These are phyloP conservation scores for Geosmithia morbida DNA, from an alignment of 2,329 filamentous ascomycete species.

Conservation along the genomic window DNA sequence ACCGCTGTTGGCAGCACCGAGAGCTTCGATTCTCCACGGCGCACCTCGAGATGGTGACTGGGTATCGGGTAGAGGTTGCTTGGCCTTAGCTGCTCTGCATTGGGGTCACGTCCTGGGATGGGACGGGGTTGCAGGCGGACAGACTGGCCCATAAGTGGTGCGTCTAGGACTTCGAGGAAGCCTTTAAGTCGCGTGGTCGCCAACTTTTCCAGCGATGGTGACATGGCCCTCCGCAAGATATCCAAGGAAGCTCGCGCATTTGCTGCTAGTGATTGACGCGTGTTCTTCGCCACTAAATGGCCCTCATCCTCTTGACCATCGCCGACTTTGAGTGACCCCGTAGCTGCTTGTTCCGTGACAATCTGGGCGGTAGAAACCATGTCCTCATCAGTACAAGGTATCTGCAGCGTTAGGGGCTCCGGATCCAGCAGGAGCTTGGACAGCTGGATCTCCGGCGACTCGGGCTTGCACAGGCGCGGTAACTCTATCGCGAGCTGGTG, in stretches of 20 bases:
- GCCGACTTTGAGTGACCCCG: constrained; percentile 26
- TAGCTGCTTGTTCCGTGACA: constrained; percentile 54
- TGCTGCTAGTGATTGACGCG: constrained; percentile 25
- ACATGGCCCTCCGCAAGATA: constrained; percentile 28
- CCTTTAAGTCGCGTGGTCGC: constrained; percentile 26
- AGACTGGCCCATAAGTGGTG: constrained; percentile 30
- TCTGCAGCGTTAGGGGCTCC: constrained; percentile 33
- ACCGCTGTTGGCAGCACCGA: constrained; percentile 64
- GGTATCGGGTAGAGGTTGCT: constrained; percentile 47
- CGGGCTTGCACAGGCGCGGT: constrained; percentile 30
- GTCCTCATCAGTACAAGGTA: constrained; percentile 39
- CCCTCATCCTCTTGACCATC: constrained; percentile 8
- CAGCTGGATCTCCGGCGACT: constrained; percentile 33
- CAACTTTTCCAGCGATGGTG: constrained; percentile 24
- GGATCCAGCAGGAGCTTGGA: constrained; percentile 43
- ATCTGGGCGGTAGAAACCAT: constrained; percentile 55
- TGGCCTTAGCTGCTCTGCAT: constrained; percentile 30
- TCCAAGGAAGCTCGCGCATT: constrained; percentile 32
- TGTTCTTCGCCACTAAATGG: constrained; percentile 14
- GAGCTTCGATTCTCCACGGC: constrained; percentile 52
- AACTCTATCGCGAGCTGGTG: constrained; percentile 33
- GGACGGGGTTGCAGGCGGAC: constrained; percentile 28
- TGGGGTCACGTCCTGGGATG: constrained; percentile 23
- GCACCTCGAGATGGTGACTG: constrained; percentile 57
- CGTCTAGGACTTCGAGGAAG: constrained; percentile 42